These are phyloP conservation scores for Bipolaris bicolor DNA, from an alignment of 2,329 filamentous ascomycete genomes.

Conservation along the genomic window DNA sequence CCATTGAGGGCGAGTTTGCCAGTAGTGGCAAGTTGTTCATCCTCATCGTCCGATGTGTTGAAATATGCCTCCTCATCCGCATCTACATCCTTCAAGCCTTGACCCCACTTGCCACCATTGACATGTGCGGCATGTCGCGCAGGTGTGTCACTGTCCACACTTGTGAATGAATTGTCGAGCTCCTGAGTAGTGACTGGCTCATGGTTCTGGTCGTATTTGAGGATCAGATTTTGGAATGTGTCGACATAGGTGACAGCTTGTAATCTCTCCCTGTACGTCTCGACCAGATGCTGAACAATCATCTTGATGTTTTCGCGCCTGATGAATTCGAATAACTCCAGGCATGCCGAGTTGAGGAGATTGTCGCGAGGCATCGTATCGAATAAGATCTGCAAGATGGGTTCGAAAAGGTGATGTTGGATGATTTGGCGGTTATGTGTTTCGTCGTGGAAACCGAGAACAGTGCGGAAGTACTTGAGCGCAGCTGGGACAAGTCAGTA, in stretches of 20 bases:
- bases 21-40: slow-evolving; percentile 56
- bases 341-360: slow-evolving; percentile 87
- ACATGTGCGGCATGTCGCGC: slow-evolving; percentile 52
- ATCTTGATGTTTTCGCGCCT: slow-evolving; percentile 68
- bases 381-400: slow-evolving; percentile 82
- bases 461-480: slow-evolving; percentile 89
- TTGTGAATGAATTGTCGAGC: slow-evolving; percentile 70
- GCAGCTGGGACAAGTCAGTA: slow-evolving; percentile 64
- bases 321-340: slow-evolving; percentile 93
- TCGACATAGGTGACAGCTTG: slow-evolving; percentile 79
- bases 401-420: slow-evolving; percentile 79
- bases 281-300: slow-evolving; percentile 81
- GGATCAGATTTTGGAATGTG: slow-evolving; percentile 78
- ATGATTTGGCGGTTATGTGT: slow-evolving; percentile 88
- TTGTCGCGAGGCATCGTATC: slow-evolving; percentile 92
- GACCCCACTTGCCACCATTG: slow-evolving; percentile 66
- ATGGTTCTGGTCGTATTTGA: slow-evolving; percentile 76
- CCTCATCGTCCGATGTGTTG: slow-evolving; percentile 86
- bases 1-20: slow-evolving; percentile 63
- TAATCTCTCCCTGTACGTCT: slow-evolving; percentile 80
- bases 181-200: slow-evolving; percentile 62
- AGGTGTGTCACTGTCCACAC: slow-evolving; percentile 65
- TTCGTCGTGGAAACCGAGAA: slow-evolving; percentile 84
- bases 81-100: slow-evolving; percentile 81
- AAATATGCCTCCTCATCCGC: slow-evolving; percentile 91